phyloP scores from a whole-genome alignment of 495 filamentous ascomycete genomes.

The Aspergillus sclerotioniger region DNA sequence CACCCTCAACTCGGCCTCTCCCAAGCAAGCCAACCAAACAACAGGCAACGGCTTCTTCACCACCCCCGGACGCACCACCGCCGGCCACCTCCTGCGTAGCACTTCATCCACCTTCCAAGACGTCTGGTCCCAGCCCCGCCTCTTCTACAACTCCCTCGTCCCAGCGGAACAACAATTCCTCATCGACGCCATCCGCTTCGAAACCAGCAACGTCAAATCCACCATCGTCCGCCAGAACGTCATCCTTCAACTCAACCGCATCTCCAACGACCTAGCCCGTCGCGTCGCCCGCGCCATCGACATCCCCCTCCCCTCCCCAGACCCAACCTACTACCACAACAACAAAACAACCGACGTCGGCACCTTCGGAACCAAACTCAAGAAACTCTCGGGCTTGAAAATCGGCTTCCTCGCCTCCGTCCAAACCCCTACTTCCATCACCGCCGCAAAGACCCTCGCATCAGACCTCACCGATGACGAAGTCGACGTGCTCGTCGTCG shows the following conservation, averaged over 20 bases:
- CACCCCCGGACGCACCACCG: conserved; percentile 53
- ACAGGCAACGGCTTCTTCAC: conserved; percentile 72
- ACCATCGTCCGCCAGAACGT: conserved; percentile 55
- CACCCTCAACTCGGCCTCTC: conserved; percentile 63
- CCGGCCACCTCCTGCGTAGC: conserved; percentile 56
- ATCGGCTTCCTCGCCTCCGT: conserved; percentile 64
- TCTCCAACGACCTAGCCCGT: conserved; percentile 66
- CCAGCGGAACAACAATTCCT: conserved; percentile 72
- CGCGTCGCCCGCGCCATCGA: conserved; percentile 66
- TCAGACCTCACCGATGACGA: conserved; percentile 42
- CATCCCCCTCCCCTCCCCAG: conserved; percentile 53
- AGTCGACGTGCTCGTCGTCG: conserved; percentile 61
- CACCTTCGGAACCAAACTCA: conserved; percentile 56
- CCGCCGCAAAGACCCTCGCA: conserved; percentile 49
- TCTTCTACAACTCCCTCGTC: conserved; percentile 75
- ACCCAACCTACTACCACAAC: conserved; percentile 65
- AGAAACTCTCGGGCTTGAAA: conserved; percentile 60
- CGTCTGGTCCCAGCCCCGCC: conserved; percentile 71
- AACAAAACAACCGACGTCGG: conserved; percentile 65
- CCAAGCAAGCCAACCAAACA: conserved; percentile 69
- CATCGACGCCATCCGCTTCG: conserved; percentile 77
- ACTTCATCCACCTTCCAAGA: conserved; percentile 67
- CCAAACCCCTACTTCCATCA: conserved; percentile 34
- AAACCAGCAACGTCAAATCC: conserved; percentile 59
- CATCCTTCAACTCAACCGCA: conserved; percentile 66